Conservation (phyloP, 176 grass and related monocot species). For the Stipa capillata region DNA sequence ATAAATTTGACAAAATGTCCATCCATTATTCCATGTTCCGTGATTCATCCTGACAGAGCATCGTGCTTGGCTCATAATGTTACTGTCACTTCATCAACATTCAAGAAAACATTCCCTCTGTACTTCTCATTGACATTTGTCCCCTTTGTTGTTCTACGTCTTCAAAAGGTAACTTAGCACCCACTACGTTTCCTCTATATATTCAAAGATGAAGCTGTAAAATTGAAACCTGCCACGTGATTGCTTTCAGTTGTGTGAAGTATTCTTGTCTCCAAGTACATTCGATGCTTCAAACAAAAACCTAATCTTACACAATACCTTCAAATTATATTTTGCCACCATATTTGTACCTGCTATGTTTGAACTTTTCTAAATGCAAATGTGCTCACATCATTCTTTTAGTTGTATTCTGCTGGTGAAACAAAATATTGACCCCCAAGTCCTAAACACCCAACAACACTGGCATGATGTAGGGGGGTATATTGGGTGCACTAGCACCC, state of each 20-base stretch:
- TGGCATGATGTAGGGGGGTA: too few relatives aligned
- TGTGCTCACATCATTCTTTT: not conserved
- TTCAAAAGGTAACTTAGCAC: conserved; percentile 77
- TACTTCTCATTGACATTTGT: conserved; percentile 98
- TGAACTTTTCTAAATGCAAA: not conserved
- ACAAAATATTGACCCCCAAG: not conserved
- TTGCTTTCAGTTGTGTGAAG: not conserved
- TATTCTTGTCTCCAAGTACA: conserved; percentile 6
- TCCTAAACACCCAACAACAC: not conserved
- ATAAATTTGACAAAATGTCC: conserved; percentile 55
- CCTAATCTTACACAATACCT: not conserved
- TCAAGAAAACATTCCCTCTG: conserved; percentile 95
- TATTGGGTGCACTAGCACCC: too few relatives aligned
- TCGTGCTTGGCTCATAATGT: conserved; percentile 75
- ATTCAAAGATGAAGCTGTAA: conserved; percentile 3
- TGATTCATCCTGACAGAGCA: conserved; percentile 81
- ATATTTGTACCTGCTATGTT: conserved; percentile 10
- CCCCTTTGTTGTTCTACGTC: conserved; percentile 87
- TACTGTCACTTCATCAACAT: conserved; percentile 70
- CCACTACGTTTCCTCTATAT: conserved; percentile 15
- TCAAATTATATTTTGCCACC: not conserved
- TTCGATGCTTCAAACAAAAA: not conserved
- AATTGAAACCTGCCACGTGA: not conserved
- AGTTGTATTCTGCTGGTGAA: not conserved
- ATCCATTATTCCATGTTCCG: conserved; percentile 76